Conservation (phyloP, 495 filamentous ascomycete species). For the Penicillium fimorum region DNA sequence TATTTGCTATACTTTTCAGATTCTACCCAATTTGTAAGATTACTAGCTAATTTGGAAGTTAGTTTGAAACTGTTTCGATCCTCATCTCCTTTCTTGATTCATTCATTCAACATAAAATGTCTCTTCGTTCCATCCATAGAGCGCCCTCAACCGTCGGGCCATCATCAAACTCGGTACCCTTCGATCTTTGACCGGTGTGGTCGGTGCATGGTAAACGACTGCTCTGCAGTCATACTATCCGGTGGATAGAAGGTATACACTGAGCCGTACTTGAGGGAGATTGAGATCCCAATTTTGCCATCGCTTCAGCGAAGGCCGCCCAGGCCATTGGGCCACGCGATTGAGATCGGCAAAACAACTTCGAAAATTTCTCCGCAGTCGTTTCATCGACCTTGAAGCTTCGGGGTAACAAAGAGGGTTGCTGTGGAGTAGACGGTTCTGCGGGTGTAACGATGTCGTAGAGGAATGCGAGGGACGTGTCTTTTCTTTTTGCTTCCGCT, state of each 20-base stretch:
- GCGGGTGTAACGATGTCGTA: neutral
- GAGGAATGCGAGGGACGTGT: neutral
- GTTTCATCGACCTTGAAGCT: neutral
- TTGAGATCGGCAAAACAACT: neutral
- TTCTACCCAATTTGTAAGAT: too few species aligned
- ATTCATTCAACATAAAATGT: neutral
- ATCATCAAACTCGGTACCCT: neutral
- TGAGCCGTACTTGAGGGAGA: neutral
- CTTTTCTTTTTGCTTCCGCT: neutral
- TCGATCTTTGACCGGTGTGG: neutral
- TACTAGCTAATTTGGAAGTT: too few species aligned
- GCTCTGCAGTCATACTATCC: neutral
- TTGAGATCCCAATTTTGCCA: neutral
- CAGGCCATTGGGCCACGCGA: neutral
- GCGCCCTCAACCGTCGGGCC: neutral
- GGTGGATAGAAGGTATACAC: neutral
- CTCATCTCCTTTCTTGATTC: too few species aligned
- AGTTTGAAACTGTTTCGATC: too few species aligned
- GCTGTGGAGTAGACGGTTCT: neutral
- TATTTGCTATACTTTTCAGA: too few species aligned
- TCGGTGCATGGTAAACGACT: neutral
- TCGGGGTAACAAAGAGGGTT: neutral
- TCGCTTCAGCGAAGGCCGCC: neutral
- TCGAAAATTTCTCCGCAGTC: neutral
- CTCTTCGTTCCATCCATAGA: neutral